Evolutionary conservation across 495 filamentous ascomycete genomes (phyloP), one percentile per base, ranked within the genome.

Genomic region (Neurospora sp.): DNA sequence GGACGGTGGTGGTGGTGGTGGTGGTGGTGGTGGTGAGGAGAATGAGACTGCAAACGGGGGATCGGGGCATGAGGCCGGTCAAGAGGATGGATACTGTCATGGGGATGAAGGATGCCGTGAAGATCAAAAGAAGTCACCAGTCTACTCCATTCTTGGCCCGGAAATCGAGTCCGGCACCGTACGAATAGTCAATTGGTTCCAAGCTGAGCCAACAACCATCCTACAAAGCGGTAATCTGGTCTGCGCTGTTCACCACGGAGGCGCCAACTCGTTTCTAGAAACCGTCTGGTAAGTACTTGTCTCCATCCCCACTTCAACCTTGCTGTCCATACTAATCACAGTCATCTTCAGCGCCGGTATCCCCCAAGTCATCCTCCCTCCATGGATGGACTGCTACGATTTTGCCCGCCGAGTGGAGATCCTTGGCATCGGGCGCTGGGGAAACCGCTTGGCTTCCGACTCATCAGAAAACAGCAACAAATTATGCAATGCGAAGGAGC

Each of bases 381-480:
- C 83, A 40, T 88, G 87, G 86, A 83, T 86, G 72, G 87, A 88
- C 72, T 85, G 82, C 37, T 88, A 84, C 53, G 87, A 88, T 61
- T 87, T 86, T 73, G 85, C 86, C 3, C 79, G 84, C 9, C 76
- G 86, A 22, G 84, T 82, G 3, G 87, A 88, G 73, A 82, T 83
- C 75, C 77, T 87, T 0, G 84, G 84, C 1, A 84, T 89, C 40
- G 86, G 87, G 0, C 79, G 85, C 0, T 84, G 85, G 73, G 87
- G 83, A 3, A 88, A 81, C 75, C 10, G 31, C 17, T 72, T 41
- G 71, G 22, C 27, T 53, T 70, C 45, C 37, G 35, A n/a, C 9
- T 27, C 48, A 31, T 37, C 40, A 14, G 17, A 42, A 71, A 31
- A 17, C 39, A 37, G 20, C 65, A 69, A 53, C 27, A 71, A 44